Percentiles rank a stretch among this genome's conserved stretches.
Evolutionary conservation across 768 basidiomycete species (phyloP).

Genomic region (Tylopilus plumbeoviolaceoides): DNA sequence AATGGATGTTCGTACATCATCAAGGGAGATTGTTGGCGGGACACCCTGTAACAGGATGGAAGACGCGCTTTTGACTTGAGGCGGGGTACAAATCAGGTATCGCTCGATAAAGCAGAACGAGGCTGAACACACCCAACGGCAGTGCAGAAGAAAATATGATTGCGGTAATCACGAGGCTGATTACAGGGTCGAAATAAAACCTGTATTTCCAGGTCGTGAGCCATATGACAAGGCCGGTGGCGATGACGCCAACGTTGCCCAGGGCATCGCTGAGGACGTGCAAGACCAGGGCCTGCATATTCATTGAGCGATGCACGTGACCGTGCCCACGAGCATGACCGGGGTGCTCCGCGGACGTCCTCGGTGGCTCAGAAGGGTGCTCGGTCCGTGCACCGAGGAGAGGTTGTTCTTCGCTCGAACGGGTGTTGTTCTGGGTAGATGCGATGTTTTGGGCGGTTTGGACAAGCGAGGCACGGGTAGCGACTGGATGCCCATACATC

Average conservation of each 20-base stretch:
- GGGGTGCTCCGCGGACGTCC: slow-evolving; percentile 15
- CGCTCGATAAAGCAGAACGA: background rate
- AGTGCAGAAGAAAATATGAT: slow-evolving; percentile 97
- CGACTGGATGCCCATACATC: slow-evolving; percentile 70
- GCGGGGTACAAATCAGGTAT: slow-evolving; percentile 11
- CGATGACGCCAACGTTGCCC: slow-evolving; percentile 97
- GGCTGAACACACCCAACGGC: slow-evolving; percentile 63
- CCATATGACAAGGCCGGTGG: slow-evolving; percentile 94
- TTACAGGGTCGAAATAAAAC: slow-evolving; percentile 89
- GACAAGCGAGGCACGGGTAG: slow-evolving; percentile 67
- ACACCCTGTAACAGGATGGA: slow-evolving; percentile 96
- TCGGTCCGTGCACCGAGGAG: slow-evolving; percentile 30
- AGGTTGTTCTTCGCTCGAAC: slow-evolving; percentile 41
- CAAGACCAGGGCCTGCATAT: slow-evolving; percentile 93
- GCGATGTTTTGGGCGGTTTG: slow-evolving; percentile 85
- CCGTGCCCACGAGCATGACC: slow-evolving; percentile 26
- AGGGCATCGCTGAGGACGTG: slow-evolving; percentile 97
- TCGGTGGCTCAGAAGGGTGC: slow-evolving; percentile 2
- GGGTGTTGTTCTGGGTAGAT: slow-evolving; percentile 18
- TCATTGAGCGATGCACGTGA: slow-evolving; percentile 76
- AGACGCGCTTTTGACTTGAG: slow-evolving; percentile 77
- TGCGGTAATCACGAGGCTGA: slow-evolving; percentile 89
- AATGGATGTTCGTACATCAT: slow-evolving; percentile 83
- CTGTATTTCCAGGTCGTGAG: slow-evolving; percentile 79
- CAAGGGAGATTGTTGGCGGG: slow-evolving; percentile 82